Evolutionary conservation across 345 rosid genomes (phyloP), one percentile per base, ranked within the genome.

Genomic region (Populus davidiana): DNA sequence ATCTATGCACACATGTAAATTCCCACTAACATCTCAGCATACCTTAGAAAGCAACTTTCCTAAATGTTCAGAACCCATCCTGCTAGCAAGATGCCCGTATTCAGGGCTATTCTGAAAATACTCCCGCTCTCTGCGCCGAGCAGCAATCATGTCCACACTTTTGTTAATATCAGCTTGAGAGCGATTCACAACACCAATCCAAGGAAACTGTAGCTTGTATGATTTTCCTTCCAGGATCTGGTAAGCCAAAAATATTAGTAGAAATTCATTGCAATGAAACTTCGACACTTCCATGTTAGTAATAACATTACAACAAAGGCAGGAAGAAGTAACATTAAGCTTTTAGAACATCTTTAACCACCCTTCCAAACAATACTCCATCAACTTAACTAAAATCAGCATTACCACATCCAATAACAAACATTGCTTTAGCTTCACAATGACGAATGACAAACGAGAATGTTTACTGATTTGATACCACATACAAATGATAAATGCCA

Each of bases 71-170:
- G 97, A 93, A 69, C 98, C 98, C 99, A 95, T 95, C 87, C 96
- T 85, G 11, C 77, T 78, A 74, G 89, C 78, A 67, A 95, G 89
- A 86, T 95, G 97, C 70, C 93, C 81, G 75, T 93, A 95, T 81
- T 93, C 98, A 3, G 84, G 79, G 77, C 78, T 84, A 77, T 39
- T 87, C 69, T 88, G 76, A 77, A 95, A 95, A 74, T 95, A 93
- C 33, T 95, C 99, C 69, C 86, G 85, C 86, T 95, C 99, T 84
- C 89, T 91, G 47, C 86, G 94, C 67, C 99, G 97, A 78, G 99
- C 99, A 86, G 97, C 98, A 72, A 95, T 93, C 99, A 95, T 95
- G 81, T 95, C 99, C 72, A 95, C 98, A 73, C 96, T 95, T 85
- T 91, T 93, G 75, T 95, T 95, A 16, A 93, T 95, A 77, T 93